phyloP scores from a whole-genome alignment of 805 yeast species.

The Sugiyamaella marilandica region DNA sequence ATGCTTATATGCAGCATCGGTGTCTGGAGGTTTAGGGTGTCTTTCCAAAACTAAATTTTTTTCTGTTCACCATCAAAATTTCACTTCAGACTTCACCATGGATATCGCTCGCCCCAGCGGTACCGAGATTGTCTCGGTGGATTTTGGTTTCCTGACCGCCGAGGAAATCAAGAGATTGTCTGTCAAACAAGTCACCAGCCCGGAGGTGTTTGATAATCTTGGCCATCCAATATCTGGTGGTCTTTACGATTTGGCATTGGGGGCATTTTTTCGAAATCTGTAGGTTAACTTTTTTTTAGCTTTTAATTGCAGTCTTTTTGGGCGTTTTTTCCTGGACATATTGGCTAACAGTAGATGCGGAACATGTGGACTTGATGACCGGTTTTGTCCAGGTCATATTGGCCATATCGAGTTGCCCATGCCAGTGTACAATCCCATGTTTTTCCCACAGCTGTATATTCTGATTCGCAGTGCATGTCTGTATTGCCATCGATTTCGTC shows the following conservation, averaged over 20 bases:
- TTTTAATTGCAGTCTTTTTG: background rate
- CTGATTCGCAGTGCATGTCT: slow-evolving; percentile 81
- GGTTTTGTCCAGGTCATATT: slow-evolving; percentile 95
- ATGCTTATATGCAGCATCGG: background rate
- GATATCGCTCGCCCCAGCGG: slow-evolving; percentile 97
- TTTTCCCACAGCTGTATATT: slow-evolving; percentile 85
- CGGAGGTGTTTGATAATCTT: slow-evolving; percentile 89
- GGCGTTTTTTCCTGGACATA: too few relatives aligned
- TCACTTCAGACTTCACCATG: slow-evolving; percentile 43
- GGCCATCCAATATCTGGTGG: slow-evolving; percentile 97
- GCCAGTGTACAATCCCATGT: slow-evolving; percentile 91
- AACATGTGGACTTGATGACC: slow-evolving; percentile 93
- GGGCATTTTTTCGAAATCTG: slow-evolving; percentile 83
- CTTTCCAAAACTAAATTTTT: slow-evolving; percentile 1
- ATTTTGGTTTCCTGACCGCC: slow-evolving; percentile 78
- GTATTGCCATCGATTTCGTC: slow-evolving; percentile 81
- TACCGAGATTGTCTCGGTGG: slow-evolving; percentile 86
- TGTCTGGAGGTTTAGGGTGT: background rate
- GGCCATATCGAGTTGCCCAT: slow-evolving; percentile 97
- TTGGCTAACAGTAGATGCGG: slow-evolving; percentile 52
- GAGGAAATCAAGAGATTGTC: slow-evolving; percentile 81
- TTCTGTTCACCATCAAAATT: background rate
- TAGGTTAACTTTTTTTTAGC: slow-evolving; percentile 20
- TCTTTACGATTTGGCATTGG: slow-evolving; percentile 88
- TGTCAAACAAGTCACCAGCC: slow-evolving; percentile 92